A percentile compares a stretch with the other conserved stretches of the same genome.
These are phyloP conservation scores for Przewalskia tangutica DNA, from an alignment of 257 asterid species.

Conservation along the genomic window DNA sequence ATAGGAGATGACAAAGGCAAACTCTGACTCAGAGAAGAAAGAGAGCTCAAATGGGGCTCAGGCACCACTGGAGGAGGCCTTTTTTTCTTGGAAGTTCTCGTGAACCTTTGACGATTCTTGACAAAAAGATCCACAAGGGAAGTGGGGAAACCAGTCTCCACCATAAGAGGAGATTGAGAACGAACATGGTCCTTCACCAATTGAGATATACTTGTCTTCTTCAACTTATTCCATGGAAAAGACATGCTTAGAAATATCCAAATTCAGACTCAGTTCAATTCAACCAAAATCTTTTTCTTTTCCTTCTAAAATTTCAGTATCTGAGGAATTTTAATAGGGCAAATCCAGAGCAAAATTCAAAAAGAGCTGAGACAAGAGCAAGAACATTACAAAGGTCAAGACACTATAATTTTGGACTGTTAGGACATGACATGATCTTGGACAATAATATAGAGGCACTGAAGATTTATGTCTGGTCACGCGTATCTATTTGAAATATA, in stretches of 20 bases:
- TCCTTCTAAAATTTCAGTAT: background rate
- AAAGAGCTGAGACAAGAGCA: background rate
- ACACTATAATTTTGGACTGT: background rate
- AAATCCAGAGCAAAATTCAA: background rate
- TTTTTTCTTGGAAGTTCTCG: slow-evolving; percentile 30
- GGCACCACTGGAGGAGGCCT: background rate
- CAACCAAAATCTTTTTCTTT: background rate
- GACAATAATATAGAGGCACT: background rate
- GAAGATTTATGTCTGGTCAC: background rate
- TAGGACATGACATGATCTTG: background rate
- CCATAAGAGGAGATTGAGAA: slow-evolving; percentile 55
- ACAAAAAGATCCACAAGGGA: slow-evolving; percentile 70
- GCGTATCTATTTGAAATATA: background rate
- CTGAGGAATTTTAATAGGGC: background rate
- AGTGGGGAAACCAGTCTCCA: slow-evolving; percentile 77
- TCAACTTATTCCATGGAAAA: slow-evolving; percentile 59
- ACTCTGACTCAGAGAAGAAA: background rate
- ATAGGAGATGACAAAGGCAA: slow-evolving; percentile 2
- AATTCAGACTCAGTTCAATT: background rate
- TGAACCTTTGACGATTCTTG: slow-evolving; percentile 56
- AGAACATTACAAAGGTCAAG: background rate
- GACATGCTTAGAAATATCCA: slow-evolving; percentile 27
- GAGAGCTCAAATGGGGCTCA: background rate
- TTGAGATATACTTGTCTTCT: slow-evolving; percentile 34
- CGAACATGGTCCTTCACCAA: slow-evolving; percentile 57